phyloP scores from a whole-genome alignment of 2,329 filamentous ascomycete species.

The Seiridium cupressi region DNA sequence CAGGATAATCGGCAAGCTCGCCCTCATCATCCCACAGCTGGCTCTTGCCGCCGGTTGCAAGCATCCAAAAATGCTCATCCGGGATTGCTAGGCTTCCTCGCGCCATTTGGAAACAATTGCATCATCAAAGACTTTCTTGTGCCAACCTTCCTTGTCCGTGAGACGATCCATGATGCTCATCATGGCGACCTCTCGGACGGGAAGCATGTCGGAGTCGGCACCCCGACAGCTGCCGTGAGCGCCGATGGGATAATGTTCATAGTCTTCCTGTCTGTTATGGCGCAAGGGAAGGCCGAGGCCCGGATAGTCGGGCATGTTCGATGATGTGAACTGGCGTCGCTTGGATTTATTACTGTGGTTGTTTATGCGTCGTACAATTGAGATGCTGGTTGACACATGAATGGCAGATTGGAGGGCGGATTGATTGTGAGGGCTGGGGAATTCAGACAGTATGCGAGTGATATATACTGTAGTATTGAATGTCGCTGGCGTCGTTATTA shows the following conservation, averaged over 20 bases:
- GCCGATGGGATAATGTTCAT: slow-evolving; percentile 6
- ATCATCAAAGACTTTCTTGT: slow-evolving; percentile 31
- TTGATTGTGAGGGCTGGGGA: neutral
- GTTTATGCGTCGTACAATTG: neutral
- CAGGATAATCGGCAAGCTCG: neutral
- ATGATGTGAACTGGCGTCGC: neutral
- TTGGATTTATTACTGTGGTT: neutral
- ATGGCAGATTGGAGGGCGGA: neutral
- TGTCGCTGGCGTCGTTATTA: neutral
- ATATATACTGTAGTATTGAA: neutral
- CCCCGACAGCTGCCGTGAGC: neutral
- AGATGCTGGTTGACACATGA: neutral
- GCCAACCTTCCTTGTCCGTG: slow-evolving; percentile 36
- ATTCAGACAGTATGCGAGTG: neutral
- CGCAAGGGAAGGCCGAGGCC: neutral
- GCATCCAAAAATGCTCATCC: slow-evolving; percentile 13
- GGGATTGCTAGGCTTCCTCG: slow-evolving; percentile 24
- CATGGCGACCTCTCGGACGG: slow-evolving; percentile 33
- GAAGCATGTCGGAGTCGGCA: slow-evolving; percentile 11
- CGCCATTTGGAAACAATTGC: slow-evolving; percentile 30
- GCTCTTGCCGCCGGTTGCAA: neutral
- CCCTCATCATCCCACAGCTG: neutral
- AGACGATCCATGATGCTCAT: slow-evolving; percentile 24
- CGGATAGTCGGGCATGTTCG: neutral
- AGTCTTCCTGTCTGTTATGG: neutral